Evolutionary conservation across 192 early-diverging fungal genomes (phyloP).

Genomic region (Spizellomyces punctatus): DNA sequence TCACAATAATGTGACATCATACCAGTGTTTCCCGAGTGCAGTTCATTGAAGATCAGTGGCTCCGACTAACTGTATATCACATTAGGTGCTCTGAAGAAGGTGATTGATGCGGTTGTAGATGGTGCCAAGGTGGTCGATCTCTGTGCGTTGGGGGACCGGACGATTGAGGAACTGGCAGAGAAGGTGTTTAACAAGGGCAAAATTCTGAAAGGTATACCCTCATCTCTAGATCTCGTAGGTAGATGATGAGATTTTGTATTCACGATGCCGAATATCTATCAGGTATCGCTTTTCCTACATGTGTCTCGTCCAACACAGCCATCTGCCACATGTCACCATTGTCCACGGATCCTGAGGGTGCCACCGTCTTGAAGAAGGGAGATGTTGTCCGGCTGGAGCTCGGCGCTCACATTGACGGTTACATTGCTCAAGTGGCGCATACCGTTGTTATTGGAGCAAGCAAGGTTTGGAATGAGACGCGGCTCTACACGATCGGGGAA

Average conservation of each 20-base stretch:
- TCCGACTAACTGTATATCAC: neutral
- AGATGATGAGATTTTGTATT: neutral
- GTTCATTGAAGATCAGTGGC: neutral
- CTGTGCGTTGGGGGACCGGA: constrained; percentile 85
- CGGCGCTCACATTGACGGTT: constrained; percentile 94
- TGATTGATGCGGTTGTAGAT: constrained; percentile 69
- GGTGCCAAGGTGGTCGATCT: constrained; percentile 86
- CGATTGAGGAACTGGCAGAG: constrained; percentile 77
- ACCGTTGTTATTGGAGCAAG: constrained; percentile 87
- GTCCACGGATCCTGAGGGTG: constrained; percentile 68
- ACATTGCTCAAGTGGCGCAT: constrained; percentile 80
- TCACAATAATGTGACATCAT: neutral
- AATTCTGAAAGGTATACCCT: constrained; percentile 62
- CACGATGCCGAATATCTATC: neutral
- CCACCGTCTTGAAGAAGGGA: constrained; percentile 72
- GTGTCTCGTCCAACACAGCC: constrained; percentile 80
- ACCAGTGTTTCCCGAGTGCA: neutral
- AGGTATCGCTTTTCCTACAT: constrained; percentile 92
- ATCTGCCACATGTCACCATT: constrained; percentile 92
- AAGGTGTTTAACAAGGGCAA: constrained; percentile 80
- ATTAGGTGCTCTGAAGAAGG: constrained; percentile 70
- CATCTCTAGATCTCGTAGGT: neutral
- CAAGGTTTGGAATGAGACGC: constrained; percentile 29
- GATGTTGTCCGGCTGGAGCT: constrained; percentile 92
- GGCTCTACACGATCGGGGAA: neutral